These are phyloP conservation scores for Neonectria sp. DNA, from an alignment of 2,329 filamentous ascomycete species.

Conservation along the genomic window DNA sequence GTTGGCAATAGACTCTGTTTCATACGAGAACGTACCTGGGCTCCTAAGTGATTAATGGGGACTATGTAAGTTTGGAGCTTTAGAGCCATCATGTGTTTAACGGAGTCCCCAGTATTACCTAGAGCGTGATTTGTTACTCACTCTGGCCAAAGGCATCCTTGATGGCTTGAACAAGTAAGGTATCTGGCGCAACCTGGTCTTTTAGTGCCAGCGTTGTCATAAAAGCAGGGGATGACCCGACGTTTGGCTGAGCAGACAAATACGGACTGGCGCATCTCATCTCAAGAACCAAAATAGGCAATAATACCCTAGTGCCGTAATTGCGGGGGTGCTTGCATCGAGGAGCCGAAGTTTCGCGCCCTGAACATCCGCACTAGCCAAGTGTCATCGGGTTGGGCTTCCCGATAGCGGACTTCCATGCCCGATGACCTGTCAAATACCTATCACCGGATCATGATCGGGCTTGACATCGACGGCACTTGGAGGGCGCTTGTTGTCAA, in stretches of 20 bases:
- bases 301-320: conserved; percentile 2
- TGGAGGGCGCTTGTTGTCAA: not conserved
- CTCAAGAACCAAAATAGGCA: not conserved
- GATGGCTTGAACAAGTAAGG: not conserved
- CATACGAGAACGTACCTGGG: not conserved
- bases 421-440: not conserved
- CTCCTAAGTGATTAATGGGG: not conserved
- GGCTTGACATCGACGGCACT: not conserved
- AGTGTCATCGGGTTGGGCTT: not conserved
- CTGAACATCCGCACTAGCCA: not conserved
- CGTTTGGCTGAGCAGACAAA: not conserved
- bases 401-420: conserved; percentile 8
- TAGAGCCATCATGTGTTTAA: no score
- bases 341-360: not conserved
- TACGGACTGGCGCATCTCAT: not conserved
- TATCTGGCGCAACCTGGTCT: not conserved
- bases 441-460: not conserved
- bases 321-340: not conserved
- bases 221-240: no score
- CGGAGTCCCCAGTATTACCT: no score
- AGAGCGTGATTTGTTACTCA: not conserved
- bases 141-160: not conserved
- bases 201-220: no score
- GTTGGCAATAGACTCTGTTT: not conserved
- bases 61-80: not conserved